These are phyloP conservation scores for Hypoxylon lienhwacheense DNA, from an alignment of 495 filamentous ascomycete species.

Conservation along the genomic window DNA sequence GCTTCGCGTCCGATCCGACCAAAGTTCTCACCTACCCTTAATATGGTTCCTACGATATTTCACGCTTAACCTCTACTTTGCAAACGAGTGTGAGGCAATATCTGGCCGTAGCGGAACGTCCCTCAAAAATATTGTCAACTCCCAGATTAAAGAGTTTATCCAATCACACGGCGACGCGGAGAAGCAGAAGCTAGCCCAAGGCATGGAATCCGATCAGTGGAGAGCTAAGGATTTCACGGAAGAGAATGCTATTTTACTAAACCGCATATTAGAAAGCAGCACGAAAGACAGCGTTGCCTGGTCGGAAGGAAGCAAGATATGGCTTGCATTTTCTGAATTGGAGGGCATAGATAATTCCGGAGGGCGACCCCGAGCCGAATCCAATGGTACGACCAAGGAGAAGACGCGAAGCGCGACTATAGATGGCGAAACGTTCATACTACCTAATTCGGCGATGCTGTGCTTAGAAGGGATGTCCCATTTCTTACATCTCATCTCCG, in stretches of 20 bases:
- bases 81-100: conserved; percentile 95
- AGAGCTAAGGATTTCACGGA: conserved; percentile 83
- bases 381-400: conserved; percentile 64
- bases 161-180: conserved; percentile 71
- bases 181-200: conserved; percentile 75
- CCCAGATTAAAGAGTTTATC: conserved; percentile 90
- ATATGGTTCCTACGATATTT: conserved; percentile 87
- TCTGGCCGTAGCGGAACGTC: conserved; percentile 83
- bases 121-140: conserved; percentile 85
- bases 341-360: conserved; percentile 37
- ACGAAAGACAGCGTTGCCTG: conserved; percentile 78
- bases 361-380: conserved; percentile 33
- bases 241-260: conserved; percentile 61
- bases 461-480: conserved; percentile 79
- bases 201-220: conserved; percentile 91
- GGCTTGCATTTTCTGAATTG: conserved; percentile 57
- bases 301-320: conserved; percentile 70
- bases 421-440: conserved; percentile 81
- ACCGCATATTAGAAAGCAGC: conserved; percentile 72
- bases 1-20: conserved; percentile 86
- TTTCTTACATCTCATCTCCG: conserved; percentile 79
- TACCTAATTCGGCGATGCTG: conserved; percentile 77
- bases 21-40: conserved; percentile 72
- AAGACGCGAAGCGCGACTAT: conserved; percentile 73
- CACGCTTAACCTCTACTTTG: conserved; percentile 88